A percentile compares a stretch with the other conserved stretches of the same genome.
These are phyloP conservation scores for Pseudogymnoascus sp. DNA, from an alignment of 2,329 filamentous ascomycete genomes.

Conservation along the genomic window DNA sequence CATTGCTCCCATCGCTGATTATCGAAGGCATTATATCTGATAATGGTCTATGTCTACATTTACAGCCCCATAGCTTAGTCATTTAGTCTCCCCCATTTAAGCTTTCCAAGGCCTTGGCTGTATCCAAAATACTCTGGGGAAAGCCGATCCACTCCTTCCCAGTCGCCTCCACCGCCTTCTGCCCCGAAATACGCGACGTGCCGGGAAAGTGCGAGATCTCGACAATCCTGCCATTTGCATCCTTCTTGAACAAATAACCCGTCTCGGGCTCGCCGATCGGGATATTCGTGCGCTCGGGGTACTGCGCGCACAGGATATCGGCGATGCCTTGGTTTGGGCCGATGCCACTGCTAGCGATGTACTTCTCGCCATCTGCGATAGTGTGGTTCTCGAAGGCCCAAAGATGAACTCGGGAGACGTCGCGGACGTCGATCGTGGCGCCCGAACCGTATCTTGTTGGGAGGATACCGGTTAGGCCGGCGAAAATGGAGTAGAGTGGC, in stretches of 20 bases:
- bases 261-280: constrained; percentile 30
- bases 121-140: constrained; percentile 27
- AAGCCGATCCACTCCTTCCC: constrained; percentile 24
- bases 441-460: constrained; percentile 21
- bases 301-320: constrained; percentile 33
- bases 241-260: constrained; percentile 29
- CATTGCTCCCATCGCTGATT: neutral
- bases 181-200: constrained; percentile 20
- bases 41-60: neutral
- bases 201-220: constrained; percentile 10
- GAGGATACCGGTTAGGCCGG: constrained; percentile 24
- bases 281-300: constrained; percentile 31
- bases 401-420: constrained; percentile 34
- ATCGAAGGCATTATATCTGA: neutral
- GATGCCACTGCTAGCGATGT: constrained; percentile 28
- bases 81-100: neutral
- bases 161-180: constrained; percentile 23
- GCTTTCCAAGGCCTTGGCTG: constrained; percentile 27
- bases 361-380: constrained; percentile 33
- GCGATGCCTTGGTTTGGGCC: constrained; percentile 31
- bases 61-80: neutral
- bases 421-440: constrained; percentile 35
- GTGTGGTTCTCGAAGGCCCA: constrained; percentile 31
- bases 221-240: constrained; percentile 18
- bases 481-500: constrained; percentile 29